These are phyloP conservation scores for Rhodotorula kratochvilovae DNA, from an alignment of 768 basidiomycete species.

Conservation along the genomic window DNA sequence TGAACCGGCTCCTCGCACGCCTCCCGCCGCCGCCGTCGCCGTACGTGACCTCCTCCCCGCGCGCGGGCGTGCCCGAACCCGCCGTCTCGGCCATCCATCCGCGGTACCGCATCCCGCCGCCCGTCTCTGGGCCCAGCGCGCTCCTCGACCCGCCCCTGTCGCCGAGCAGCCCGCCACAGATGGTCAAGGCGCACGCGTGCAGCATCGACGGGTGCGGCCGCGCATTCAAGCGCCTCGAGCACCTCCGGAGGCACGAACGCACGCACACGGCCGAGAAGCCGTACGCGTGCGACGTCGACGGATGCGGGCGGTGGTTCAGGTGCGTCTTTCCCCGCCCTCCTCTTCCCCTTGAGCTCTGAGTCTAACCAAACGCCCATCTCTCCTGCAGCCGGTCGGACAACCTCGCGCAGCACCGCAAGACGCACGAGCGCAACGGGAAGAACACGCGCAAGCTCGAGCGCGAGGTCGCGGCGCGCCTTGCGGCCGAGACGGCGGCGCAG, in stretches of 20 bases:
- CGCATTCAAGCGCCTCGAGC: conserved; percentile 38
- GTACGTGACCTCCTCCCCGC: neutral
- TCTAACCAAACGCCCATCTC: too few relatives aligned
- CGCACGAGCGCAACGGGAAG: conserved; percentile 58
- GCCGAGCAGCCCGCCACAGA: neutral
- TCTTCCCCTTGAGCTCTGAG: neutral
- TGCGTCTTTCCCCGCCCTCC: neutral
- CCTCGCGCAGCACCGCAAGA: conserved; percentile 76
- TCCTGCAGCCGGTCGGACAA: conserved; percentile 60
- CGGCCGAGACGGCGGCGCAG: neutral
- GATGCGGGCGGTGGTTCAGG: conserved; percentile 34
- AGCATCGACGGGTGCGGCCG: conserved; percentile 21
- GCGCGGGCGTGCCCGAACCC: neutral
- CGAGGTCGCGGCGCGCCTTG: neutral
- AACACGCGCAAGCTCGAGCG: conserved; percentile 19
- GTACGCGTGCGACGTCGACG: conserved; percentile 32
- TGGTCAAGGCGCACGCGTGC: conserved; percentile 26
- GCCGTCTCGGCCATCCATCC: conserved; percentile 15
- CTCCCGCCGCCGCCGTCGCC: neutral
- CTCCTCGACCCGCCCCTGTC: neutral
- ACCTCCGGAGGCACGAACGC: conserved; percentile 38
- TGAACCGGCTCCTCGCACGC: conserved; percentile 30
- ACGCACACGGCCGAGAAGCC: conserved; percentile 40
- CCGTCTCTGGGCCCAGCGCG: neutral
- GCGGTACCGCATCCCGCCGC: conserved; percentile 6